Evolutionary conservation across 345 rosid species (phyloP).

Genomic region (Salix koriyanagi): DNA sequence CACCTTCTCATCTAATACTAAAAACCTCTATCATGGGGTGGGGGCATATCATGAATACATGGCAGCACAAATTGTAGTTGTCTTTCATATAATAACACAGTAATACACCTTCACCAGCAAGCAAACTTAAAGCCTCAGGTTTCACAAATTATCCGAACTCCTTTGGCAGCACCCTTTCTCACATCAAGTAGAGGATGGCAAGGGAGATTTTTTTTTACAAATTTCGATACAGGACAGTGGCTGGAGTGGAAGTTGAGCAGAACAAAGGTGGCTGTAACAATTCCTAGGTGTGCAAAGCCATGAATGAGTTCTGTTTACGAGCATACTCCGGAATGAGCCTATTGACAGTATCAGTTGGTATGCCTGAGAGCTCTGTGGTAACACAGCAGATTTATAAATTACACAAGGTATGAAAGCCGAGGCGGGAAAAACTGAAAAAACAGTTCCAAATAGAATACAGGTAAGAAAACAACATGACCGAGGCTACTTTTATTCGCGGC

Average conservation of each 20-base stretch:
- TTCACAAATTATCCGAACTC: constrained; percentile 15
- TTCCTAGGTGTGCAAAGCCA: constrained; percentile 66
- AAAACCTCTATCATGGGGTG: not conserved
- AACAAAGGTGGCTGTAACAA: not conserved
- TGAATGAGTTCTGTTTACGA: constrained; percentile 84
- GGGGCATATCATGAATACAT: constrained; percentile 19
- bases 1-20: not conserved
- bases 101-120: constrained; percentile 9
- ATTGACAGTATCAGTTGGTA: constrained; percentile 56
- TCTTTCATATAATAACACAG: constrained; percentile 4
- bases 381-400: not conserved
- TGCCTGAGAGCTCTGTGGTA: constrained; percentile 65
- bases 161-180: constrained; percentile 15
- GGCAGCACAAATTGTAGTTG: constrained; percentile 11
- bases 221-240: not conserved
- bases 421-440: not conserved
- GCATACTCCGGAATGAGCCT: constrained; percentile 82
- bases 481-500: not conserved
- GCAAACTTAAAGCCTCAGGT: constrained; percentile 31
- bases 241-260: not conserved
- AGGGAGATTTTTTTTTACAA: constrained; percentile 17
- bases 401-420: not conserved
- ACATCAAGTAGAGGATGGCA: not conserved
- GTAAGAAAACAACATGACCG: not conserved
- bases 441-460: not conserved